Evolutionary conservation across 2,329 filamentous ascomycete genomes (phyloP).

Genomic region (Pseudogymnoascus sp.): DNA sequence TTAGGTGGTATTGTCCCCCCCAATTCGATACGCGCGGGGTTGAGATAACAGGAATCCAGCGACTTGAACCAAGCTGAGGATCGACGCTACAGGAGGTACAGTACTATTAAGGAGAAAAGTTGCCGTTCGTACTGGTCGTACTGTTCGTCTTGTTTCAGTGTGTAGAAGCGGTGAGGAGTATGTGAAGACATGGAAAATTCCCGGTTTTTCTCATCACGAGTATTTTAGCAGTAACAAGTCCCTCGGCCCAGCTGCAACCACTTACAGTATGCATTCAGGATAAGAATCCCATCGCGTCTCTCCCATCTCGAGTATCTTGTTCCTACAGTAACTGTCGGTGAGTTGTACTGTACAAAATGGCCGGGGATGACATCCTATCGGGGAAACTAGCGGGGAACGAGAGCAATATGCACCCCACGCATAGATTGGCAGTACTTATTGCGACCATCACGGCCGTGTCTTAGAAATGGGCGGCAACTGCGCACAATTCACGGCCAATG

Average conservation of each 20-base stretch:
- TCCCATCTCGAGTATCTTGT: neutral
- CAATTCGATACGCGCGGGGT: neutral
- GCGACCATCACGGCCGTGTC: neutral
- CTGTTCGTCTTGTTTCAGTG: neutral
- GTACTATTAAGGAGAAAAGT: neutral
- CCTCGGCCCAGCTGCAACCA: neutral
- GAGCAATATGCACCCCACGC: neutral
- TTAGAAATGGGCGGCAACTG: neutral
- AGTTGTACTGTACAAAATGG: slow-evolving; percentile 4
- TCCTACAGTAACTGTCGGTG: slow-evolving; percentile 7
- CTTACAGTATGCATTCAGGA: neutral
- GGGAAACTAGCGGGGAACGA: neutral
- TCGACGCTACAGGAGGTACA: neutral
- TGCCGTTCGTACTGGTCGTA: neutral
- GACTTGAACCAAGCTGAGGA: neutral
- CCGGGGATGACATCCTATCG: neutral
- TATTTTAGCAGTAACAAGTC: neutral
- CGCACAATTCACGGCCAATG: neutral
- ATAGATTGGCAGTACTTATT: slow-evolving; percentile 1
- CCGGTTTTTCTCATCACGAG: neutral
- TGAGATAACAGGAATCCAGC: neutral
- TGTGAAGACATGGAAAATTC: neutral
- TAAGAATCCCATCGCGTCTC: neutral
- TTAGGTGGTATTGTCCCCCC: neutral
- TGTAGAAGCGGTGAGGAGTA: neutral